Conservation (phyloP, 2,329 filamentous ascomycete species). For the Cadophora gregata region DNA sequence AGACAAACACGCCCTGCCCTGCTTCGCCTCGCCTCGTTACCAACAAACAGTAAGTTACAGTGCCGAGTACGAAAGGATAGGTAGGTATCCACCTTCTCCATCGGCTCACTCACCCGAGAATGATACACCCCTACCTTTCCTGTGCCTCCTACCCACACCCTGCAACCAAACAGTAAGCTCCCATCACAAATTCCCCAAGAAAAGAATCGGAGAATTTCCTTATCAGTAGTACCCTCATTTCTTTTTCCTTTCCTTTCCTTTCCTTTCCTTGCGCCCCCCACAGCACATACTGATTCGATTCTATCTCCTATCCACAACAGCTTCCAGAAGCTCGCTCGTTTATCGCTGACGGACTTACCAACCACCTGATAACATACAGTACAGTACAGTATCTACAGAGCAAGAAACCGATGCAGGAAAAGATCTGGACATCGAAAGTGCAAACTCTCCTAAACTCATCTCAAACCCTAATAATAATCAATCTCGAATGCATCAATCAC, state of each 20-base stretch:
- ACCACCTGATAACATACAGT: too few species aligned
- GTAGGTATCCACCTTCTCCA: conserved; percentile 6
- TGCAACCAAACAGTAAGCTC: too few species aligned
- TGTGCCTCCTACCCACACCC: background rate
- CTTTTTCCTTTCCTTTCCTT: background rate
- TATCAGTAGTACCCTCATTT: too few species aligned
- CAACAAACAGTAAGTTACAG: background rate
- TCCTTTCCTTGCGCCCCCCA: background rate
- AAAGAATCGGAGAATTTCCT: conserved; percentile 11
- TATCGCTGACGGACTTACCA: too few species aligned
- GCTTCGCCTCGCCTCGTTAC: background rate
- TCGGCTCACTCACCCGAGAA: conserved; percentile 9
- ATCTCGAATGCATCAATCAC: background rate
- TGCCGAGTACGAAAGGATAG: too few species aligned
- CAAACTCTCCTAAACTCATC: too few species aligned
- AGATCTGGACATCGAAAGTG: background rate
- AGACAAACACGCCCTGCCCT: too few species aligned
- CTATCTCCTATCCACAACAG: background rate
- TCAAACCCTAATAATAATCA: too few species aligned
- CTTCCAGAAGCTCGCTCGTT: conserved; percentile 8
- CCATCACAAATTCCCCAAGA: too few species aligned
- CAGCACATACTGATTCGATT: too few species aligned
- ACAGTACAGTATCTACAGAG: too few species aligned
- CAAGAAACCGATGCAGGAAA: too few species aligned
- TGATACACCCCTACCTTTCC: background rate